These are phyloP conservation scores for Zygoascus sp. DNA, from an alignment of 1,139 yeast genomes.

Conservation along the genomic window DNA sequence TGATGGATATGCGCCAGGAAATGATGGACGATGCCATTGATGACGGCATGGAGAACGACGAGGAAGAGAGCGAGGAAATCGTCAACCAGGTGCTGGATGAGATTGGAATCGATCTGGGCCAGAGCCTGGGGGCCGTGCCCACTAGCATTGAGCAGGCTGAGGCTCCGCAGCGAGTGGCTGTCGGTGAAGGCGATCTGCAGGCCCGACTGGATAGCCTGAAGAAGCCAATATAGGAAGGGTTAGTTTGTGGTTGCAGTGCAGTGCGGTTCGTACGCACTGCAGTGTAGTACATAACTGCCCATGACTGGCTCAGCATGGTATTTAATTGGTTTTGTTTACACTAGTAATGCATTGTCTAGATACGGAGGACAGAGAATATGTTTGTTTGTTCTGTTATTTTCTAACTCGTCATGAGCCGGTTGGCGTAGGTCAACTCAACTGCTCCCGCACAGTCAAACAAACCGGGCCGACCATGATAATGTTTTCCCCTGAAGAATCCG, in stretches of 20 bases:
- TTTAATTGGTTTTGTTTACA: not conserved
- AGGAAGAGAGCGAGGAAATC: constrained; percentile 78
- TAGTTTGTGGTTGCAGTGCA: too few relatives aligned
- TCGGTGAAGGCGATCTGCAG: constrained; percentile 58
- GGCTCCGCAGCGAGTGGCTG: constrained; percentile 31
- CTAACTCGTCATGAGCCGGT: too few relatives aligned
- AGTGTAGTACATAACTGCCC: too few relatives aligned
- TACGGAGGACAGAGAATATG: not conserved
- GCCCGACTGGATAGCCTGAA: constrained; percentile 83
- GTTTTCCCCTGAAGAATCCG: too few relatives aligned
- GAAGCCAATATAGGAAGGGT: constrained; percentile 41
- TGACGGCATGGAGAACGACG: constrained; percentile 85
- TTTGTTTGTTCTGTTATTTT: not conserved
- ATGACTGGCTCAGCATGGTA: too few relatives aligned
- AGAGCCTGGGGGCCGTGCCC: constrained; percentile 64
- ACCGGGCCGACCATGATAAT: too few relatives aligned
- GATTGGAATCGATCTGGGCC: constrained; percentile 83
- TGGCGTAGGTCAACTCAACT: too few relatives aligned
- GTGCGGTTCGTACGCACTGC: too few relatives aligned
- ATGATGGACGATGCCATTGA: constrained; percentile 98
- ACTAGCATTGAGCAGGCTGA: constrained; percentile 41
- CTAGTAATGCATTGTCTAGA: not conserved
- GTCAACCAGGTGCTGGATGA: constrained; percentile 91
- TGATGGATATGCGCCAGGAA: constrained; percentile 98
- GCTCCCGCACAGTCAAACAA: too few relatives aligned